phyloP scores from a whole-genome alignment of 2,329 filamentous ascomycete species.

The Penicillium sp. region DNA sequence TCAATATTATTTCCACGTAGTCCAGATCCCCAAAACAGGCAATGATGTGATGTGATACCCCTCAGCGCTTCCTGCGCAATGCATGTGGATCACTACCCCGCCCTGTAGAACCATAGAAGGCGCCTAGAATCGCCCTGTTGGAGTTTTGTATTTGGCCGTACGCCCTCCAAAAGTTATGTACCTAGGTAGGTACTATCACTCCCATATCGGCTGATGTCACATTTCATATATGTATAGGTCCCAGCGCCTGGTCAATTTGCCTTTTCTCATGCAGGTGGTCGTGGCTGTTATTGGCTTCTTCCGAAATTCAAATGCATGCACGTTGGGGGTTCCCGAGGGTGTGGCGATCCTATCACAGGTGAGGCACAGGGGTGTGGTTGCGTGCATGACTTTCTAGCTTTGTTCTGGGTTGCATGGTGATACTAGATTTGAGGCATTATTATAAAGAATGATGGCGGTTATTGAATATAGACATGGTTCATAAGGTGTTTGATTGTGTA shows the following conservation, averaged over 20 bases:
- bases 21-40: neutral
- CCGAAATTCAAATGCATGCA: neutral
- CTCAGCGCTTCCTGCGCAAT: constrained; percentile 1
- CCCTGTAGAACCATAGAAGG: neutral
- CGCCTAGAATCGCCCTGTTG: neutral
- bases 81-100: constrained; percentile 5
- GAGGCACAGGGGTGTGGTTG: neutral
- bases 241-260: neutral
- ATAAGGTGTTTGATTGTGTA: neutral
- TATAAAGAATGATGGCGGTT: neutral
- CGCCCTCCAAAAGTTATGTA: neutral
- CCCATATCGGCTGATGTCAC: constrained; percentile 4
- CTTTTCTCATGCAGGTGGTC: neutral
- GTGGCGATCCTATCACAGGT: constrained; percentile 5
- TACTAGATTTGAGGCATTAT: neutral
- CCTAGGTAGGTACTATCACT: constrained; percentile 1
- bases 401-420: constrained; percentile 1
- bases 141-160: neutral
- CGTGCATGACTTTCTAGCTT: neutral
- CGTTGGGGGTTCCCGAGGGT: constrained; percentile 1
- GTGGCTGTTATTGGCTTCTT: neutral
- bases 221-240: neutral
- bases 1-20: constrained; percentile 6
- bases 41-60: constrained; percentile 8
- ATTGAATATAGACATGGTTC: neutral